phyloP scores from a whole-genome alignment of 2,329 filamentous ascomycete genomes.

The Drechslerella coelobrocha region DNA sequence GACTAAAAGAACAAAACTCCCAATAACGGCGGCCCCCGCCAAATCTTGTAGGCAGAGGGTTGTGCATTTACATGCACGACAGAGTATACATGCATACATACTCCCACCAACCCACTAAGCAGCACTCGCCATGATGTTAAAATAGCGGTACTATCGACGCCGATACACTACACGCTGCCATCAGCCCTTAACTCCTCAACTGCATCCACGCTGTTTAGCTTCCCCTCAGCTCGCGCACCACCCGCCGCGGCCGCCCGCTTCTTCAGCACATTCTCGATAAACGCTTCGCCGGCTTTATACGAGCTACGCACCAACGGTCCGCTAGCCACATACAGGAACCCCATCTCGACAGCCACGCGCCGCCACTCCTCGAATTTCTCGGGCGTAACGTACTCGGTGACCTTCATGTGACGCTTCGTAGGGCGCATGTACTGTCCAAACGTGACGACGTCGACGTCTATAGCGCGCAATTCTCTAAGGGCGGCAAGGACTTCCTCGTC shows the following conservation, averaged over 20 bases:
- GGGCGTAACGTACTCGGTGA: slow-evolving; percentile 92
- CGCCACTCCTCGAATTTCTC: slow-evolving; percentile 91
- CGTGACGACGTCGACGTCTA: slow-evolving; percentile 89
- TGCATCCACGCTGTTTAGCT: slow-evolving; percentile 36
- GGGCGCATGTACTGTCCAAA: slow-evolving; percentile 99
- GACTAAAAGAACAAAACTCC: no score
- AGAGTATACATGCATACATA: slow-evolving; percentile 8
- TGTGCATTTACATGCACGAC: no score
- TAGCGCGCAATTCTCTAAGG: slow-evolving; percentile 73
- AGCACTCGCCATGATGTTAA: no score
- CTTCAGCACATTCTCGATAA: slow-evolving; percentile 96
- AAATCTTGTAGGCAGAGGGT: no score
- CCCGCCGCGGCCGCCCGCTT: slow-evolving; percentile 75
- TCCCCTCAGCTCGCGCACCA: slow-evolving; percentile 48
- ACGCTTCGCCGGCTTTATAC: slow-evolving; percentile 97
- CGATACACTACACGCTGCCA: slow-evolving; percentile 7
- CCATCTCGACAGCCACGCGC: slow-evolving; percentile 86
- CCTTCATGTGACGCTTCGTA: slow-evolving; percentile 96
- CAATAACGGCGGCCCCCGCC: no score
- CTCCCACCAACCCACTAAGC: no score
- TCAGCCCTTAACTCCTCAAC: slow-evolving; percentile 40
- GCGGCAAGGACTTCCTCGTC: slow-evolving; percentile 84
- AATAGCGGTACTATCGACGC: no score
- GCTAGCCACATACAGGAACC: slow-evolving; percentile 94
- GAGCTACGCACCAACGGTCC: slow-evolving; percentile 91